Evolutionary conservation across 1,284 basidiomycete genomes (phyloP).

Genomic region (Coniferiporia sulphurascens): DNA sequence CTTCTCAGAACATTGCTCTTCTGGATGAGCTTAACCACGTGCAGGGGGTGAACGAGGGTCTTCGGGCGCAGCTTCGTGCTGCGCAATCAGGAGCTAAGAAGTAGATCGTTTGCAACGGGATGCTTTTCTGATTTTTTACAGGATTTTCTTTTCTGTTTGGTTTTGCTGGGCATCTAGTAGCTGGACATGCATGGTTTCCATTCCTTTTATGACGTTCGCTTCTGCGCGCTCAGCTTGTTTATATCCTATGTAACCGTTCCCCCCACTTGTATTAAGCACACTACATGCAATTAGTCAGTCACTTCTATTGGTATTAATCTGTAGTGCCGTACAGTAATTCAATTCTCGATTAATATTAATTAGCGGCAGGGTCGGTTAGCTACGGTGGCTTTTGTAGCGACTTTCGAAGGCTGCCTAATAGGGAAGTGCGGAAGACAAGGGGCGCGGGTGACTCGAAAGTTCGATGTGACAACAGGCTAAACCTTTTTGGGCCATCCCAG

Average conservation of each 20-base stretch:
- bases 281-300: slow-evolving; percentile 6
- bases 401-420: neutral
- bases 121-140: neutral
- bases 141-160: neutral
- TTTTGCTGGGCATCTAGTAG: neutral
- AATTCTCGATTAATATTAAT: no score
- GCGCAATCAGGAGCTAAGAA: slow-evolving; percentile 22
- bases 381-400: neutral
- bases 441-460: neutral
- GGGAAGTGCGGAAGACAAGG: neutral
- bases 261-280: slow-evolving; percentile 9
- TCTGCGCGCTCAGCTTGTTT: slow-evolving; percentile 8
- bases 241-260: slow-evolving; percentile 16
- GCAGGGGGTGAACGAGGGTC: slow-evolving; percentile 68
- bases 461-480: neutral
- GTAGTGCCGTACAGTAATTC: neutral
- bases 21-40: slow-evolving; percentile 75
- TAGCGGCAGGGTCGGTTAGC: no score
- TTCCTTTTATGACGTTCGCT: neutral
- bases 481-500: neutral
- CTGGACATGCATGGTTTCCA: neutral
- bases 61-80: slow-evolving; percentile 64
- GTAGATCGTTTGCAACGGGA: neutral
- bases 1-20: slow-evolving; percentile 63
- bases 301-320: neutral